Base-by-base conservation (phyloP, 2,329 filamentous ascomycete species). In the Cladosporium cucumerinum region DNA sequence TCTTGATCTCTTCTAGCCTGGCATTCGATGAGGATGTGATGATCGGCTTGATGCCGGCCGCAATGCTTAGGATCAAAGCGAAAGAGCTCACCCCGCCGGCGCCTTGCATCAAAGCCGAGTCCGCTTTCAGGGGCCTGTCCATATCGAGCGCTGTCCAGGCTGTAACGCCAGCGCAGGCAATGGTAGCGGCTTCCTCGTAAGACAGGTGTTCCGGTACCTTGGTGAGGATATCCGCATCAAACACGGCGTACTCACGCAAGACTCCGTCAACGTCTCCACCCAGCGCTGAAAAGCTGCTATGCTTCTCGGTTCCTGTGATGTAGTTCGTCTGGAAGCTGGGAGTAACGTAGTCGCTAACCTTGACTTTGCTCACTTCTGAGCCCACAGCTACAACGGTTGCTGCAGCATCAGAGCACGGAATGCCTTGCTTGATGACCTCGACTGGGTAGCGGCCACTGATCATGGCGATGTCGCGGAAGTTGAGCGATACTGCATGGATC, bases 1-100 rank as follows among this genome's bases (percentile, higher is more conserved):
- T 78, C 64, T 79, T 81, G 23, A 87, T 77, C 25, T 77, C 76
- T 59, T 81, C 71, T 0, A 81, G 81, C 73, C 87, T 89, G 7
- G 77, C 77, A 3, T 83, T 78, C 0, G 81, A 82, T 0, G 82
- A 86, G 0, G 84, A 86, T 3, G 67, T 78, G 26, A 80, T 52
- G 46, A 80, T 78, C 1, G 79, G 71, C 25, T 69, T 72, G 10
- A 76, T 67, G 14, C 73, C 73, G 10, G 73, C 72, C 23, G 66
- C 69, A 2, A 72, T 68, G 16, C 65, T 69, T 7, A 73, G 66
- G 3, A 74, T 72, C 1, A 75, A 66, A 1, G 75, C 70, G n/a
- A 75, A 69, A 10, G 76, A 70, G 16, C 66, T 68, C 26, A 76
- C 73, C 25, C 67, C 67, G 1, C 63, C 65, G 1, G 68, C 70